Base-by-base conservation (phyloP, 495 filamentous ascomycete species). In the Opeltia flavorubescens region DNA sequence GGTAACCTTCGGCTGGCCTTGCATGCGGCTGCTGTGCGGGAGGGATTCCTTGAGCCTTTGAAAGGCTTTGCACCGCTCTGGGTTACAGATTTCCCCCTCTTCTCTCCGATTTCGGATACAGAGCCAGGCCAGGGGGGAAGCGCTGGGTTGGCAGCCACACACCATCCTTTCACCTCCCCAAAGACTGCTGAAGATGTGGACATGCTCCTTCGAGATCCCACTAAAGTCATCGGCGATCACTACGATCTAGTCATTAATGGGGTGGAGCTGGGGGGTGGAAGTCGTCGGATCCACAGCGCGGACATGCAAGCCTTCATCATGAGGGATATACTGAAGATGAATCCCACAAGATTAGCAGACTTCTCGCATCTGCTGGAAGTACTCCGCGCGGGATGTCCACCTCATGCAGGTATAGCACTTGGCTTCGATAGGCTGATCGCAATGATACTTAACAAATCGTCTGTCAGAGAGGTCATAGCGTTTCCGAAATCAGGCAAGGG, bases 171-270 rank as follows among this genome's bases (percentile, higher is more conserved):
- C 62, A 98, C 91, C 3, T 83, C 93, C 0, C 91, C 93, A 0
- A 77, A 81, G 44, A 72, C 76, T 5, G 53, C 72, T 11, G 65
- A 67, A 11, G 93, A 96, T 56, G 75, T 94, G 24, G 79, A 85
- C 35, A 59, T 88, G 1, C 75, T 95, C 8, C 62, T 73, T 17
- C 79, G 75, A 4, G 70, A 86, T 44, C 93, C 91, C 1, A 68
- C 82, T 8, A 63, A 72, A 48, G 88, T 74, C 0, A 72, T 70
- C 30, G 89, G 76, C 1, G 88, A 94, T 58, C 85, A 93, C 60
- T 98, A 94, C 60, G 91, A 98, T 56, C 72, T 98, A 13, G 91
- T 98, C 11, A 75, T 96, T 48, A 98, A 98, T 58, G 91, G 91
- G 13, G 77, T 95, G 12, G 91, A 98, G 62, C 73, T 98, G 24